Evolutionary conservation across 1,284 basidiomycete genomes (phyloP).

Genomic region (Stereum hirsutum): DNA sequence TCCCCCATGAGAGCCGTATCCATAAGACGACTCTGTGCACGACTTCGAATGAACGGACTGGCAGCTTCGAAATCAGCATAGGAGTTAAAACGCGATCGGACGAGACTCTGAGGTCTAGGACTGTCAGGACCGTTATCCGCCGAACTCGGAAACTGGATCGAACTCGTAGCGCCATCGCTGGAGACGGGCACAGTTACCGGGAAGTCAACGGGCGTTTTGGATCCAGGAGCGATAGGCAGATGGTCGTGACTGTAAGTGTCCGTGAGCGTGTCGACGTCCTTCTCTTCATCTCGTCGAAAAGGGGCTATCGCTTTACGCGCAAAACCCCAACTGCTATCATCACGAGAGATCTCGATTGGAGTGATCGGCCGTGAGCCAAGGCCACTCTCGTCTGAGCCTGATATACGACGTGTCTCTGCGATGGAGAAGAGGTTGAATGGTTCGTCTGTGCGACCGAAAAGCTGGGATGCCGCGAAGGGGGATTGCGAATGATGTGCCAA

Average conservation of each 20-base stretch:
- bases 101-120: constrained; percentile 35
- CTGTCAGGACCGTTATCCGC: constrained; percentile 54
- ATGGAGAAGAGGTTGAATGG: constrained; percentile 74
- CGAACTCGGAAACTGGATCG: constrained; percentile 76
- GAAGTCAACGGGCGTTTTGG: constrained; percentile 47
- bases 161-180: constrained; percentile 43
- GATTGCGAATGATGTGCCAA: constrained; percentile 62
- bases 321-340: constrained; percentile 36
- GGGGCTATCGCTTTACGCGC: constrained; percentile 62
- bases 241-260: constrained; percentile 33
- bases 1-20: constrained; percentile 50
- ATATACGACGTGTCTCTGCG: constrained; percentile 52
- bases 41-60: constrained; percentile 73
- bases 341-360: constrained; percentile 32
- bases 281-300: constrained; percentile 80
- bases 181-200: constrained; percentile 39
- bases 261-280: constrained; percentile 36
- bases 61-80: constrained; percentile 58
- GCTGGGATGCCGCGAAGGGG: constrained; percentile 81
- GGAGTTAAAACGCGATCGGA: constrained; percentile 55
- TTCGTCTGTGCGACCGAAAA: constrained; percentile 70
- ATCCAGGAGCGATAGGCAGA: constrained; percentile 32
- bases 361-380: constrained; percentile 43
- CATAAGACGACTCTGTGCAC: constrained; percentile 63
- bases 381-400: constrained; percentile 44